phyloP scores from a whole-genome alignment of 257 asterid genomes.

The Solanum bulbocastanum region DNA sequence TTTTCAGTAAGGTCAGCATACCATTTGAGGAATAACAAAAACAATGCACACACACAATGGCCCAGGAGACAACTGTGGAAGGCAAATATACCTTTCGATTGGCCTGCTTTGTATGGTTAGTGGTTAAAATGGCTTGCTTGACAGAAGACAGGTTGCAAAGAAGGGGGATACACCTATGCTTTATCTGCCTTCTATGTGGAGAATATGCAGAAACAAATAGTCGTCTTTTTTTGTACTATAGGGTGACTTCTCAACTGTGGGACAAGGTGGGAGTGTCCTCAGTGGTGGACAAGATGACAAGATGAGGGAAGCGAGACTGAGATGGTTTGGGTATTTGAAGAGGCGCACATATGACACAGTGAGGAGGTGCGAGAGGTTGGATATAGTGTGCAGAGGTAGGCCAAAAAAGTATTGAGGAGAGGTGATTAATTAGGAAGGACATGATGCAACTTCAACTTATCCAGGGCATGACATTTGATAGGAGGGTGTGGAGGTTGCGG shows the following conservation, averaged over 20 bases:
- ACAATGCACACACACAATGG: not conserved
- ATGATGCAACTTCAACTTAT: not conserved
- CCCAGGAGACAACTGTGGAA: not conserved
- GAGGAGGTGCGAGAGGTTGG: not conserved
- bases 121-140: not conserved
- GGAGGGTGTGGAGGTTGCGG: not conserved
- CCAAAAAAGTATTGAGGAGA: not conserved
- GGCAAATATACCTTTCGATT: not conserved
- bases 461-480: not conserved
- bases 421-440: not conserved
- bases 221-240: not conserved
- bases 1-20: not conserved
- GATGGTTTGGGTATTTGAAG: not conserved
- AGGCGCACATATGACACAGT: not conserved
- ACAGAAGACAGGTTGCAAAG: not conserved
- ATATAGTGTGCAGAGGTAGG: not conserved
- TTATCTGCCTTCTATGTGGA: not conserved
- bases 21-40: not conserved
- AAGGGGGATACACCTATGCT: not conserved
- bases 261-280: not conserved
- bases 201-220: not conserved
- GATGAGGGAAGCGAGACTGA: too few relatives aligned
- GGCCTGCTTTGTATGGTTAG: not conserved
- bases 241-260: not conserved
- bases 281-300: too few relatives aligned